Evolutionary conservation across 306 rosid genomes (phyloP).

Genomic region (Vigna hirtella): DNA sequence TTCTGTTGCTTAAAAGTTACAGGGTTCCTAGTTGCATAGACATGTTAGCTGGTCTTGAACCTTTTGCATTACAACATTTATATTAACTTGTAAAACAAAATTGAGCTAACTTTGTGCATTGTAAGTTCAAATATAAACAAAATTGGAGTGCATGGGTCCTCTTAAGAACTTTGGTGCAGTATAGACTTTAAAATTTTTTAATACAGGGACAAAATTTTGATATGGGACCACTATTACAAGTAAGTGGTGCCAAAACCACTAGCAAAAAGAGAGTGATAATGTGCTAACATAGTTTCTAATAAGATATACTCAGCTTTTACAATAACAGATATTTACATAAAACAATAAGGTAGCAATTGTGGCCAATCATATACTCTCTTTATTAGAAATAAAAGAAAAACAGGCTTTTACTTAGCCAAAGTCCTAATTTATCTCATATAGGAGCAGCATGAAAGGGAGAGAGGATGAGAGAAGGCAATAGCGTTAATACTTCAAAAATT

Average conservation of each 20-base stretch:
- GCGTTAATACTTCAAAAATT: conserved; percentile 22
- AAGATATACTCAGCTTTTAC: background rate
- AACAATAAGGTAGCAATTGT: conserved; percentile 6
- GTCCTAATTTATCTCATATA: background rate
- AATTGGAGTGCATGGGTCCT: background rate
- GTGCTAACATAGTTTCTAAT: background rate
- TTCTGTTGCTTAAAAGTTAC: conserved; percentile 25
- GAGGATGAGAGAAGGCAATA: background rate
- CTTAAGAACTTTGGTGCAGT: background rate
- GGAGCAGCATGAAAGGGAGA: conserved; percentile 10
- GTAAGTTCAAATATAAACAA: conserved; percentile 22
- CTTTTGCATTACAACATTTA: background rate
- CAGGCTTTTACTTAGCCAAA: background rate
- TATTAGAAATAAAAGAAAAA: background rate
- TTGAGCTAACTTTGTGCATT: conserved; percentile 1
- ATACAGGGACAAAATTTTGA: conserved; percentile 20
- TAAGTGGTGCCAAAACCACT: conserved; percentile 15
- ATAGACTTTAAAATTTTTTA: background rate
- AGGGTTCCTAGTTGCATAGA: conserved; percentile 1
- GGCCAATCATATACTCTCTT: background rate
- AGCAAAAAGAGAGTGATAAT: conserved; percentile 19
- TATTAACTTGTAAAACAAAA: background rate
- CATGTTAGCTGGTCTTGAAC: background rate
- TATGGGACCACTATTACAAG: conserved; percentile 7
- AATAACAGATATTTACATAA: background rate